phyloP scores from a whole-genome alignment of 2,329 filamentous ascomycete genomes.

The Cladophialophora yegresii region DNA sequence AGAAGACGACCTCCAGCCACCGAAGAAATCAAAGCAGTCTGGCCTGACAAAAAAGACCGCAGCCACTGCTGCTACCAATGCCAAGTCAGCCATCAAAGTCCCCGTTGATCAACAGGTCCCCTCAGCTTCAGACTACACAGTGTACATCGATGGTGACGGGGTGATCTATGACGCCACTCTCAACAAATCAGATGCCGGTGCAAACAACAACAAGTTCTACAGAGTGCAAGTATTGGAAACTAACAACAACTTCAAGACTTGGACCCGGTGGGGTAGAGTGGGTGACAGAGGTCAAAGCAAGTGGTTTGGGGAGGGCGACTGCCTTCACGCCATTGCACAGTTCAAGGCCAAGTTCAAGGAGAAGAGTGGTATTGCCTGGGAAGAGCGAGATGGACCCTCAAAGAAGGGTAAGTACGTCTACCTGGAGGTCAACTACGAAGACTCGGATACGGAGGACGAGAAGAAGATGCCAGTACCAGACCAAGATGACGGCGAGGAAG shows the following conservation, averaged over 20 bases:
- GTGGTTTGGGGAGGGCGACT: slow-evolving; percentile 43
- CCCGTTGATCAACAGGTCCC: slow-evolving; percentile 54
- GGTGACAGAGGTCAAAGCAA: slow-evolving; percentile 55
- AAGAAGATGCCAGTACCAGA: slow-evolving; percentile 24
- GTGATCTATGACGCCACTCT: slow-evolving; percentile 77
- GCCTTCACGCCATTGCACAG: slow-evolving; percentile 46
- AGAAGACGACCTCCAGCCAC: slow-evolving; percentile 5
- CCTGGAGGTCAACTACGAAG: slow-evolving; percentile 75
- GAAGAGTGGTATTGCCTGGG: slow-evolving; percentile 58
- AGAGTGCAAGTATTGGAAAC: slow-evolving; percentile 59
- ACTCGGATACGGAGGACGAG: slow-evolving; percentile 59
- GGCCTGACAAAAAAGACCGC: slow-evolving; percentile 20
- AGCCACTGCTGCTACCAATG: slow-evolving; percentile 24
- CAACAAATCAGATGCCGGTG: slow-evolving; percentile 71
- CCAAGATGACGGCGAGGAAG: slow-evolving; percentile 35
- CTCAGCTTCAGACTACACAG: slow-evolving; percentile 47
- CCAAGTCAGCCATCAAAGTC: slow-evolving; percentile 48
- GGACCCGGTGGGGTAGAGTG: slow-evolving; percentile 82
- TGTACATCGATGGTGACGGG: slow-evolving; percentile 67
- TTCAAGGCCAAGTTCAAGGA: slow-evolving; percentile 62
- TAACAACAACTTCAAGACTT: slow-evolving; percentile 53
- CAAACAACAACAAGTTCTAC: slow-evolving; percentile 58
- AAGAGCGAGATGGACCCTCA: slow-evolving; percentile 49
- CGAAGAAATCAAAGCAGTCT: slow-evolving; percentile 19
- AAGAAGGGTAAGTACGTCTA: slow-evolving; percentile 73